These are phyloP conservation scores for Boletus reticuloceps DNA, from an alignment of 768 basidiomycete genomes.

Conservation along the genomic window DNA sequence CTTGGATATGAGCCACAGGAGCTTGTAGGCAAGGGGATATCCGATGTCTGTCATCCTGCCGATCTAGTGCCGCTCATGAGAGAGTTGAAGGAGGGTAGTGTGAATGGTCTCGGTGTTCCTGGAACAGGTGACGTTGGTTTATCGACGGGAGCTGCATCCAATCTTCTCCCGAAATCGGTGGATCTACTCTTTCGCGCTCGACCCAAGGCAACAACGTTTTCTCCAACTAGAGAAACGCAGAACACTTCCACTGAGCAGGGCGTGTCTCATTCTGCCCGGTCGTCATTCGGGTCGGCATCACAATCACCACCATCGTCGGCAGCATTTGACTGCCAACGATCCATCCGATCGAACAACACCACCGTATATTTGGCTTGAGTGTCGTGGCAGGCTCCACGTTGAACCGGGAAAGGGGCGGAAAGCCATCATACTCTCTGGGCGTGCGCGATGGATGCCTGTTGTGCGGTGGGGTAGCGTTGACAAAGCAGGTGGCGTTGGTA, in stretches of 20 bases:
- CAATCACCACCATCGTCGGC: not conserved
- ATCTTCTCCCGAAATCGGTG: slow-evolving; percentile 51
- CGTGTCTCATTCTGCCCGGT: not conserved
- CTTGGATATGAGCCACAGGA: slow-evolving; percentile 87
- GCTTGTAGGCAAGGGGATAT: slow-evolving; percentile 72
- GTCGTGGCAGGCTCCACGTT: slow-evolving; percentile 81
- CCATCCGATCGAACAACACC: slow-evolving; percentile 17
- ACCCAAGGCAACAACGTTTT: slow-evolving; percentile 43
- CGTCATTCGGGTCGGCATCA: not conserved
- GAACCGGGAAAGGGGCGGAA: slow-evolving; percentile 95
- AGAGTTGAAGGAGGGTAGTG: slow-evolving; percentile 72
- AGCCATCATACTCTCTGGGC: slow-evolving; percentile 86
- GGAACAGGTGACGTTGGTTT: slow-evolving; percentile 17
- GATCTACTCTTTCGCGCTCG: slow-evolving; percentile 84
- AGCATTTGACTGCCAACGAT: not conserved
- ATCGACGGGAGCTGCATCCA: slow-evolving; percentile 6
- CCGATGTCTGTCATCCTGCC: slow-evolving; percentile 83
- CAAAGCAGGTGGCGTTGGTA: slow-evolving; percentile 40
- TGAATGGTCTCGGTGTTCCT: slow-evolving; percentile 13
- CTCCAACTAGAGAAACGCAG: not conserved
- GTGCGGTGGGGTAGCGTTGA: slow-evolving; percentile 61
- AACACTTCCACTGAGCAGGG: not conserved
- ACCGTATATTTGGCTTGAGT: slow-evolving; percentile 85
- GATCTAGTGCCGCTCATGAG: slow-evolving; percentile 90
- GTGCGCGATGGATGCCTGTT: slow-evolving; percentile 64